A percentile compares a stretch with the other conserved stretches of the same genome.
These are phyloP conservation scores for Phoenix roebelenii DNA, from an alignment of 176 grass and related monocot genomes.

Conservation along the genomic window DNA sequence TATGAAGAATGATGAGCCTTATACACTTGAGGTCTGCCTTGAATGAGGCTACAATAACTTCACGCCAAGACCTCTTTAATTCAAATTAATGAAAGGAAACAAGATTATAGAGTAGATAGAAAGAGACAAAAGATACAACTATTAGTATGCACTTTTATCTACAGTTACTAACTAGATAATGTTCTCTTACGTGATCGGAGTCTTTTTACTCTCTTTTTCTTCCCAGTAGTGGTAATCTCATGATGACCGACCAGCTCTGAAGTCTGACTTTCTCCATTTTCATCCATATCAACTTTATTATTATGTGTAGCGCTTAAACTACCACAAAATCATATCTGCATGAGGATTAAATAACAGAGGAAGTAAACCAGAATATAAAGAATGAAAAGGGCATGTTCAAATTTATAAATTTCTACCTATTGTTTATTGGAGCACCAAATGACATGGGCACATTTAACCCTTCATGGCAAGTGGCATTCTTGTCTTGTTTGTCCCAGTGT, in stretches of 20 bases:
- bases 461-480: slow-evolving; percentile 11
- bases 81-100: not conserved
- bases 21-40: not conserved
- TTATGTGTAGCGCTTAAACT: slow-evolving; percentile 30
- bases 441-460: slow-evolving; percentile 16
- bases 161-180: slow-evolving; percentile 14
- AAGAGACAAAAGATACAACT: not conserved
- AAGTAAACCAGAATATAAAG: slow-evolving; percentile 6
- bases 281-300: slow-evolving; percentile 28
- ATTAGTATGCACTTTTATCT: no score
- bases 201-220: slow-evolving; percentile 73
- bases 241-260: slow-evolving; percentile 25
- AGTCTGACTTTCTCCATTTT: slow-evolving; percentile 19
- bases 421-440: slow-evolving; percentile 24
- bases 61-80: not conserved
- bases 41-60: not conserved
- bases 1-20: not conserved
- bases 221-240: slow-evolving; percentile 35
- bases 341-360: slow-evolving; percentile 9
- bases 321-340: slow-evolving; percentile 25
- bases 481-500: slow-evolving; percentile 23
- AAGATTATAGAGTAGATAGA: not conserved
- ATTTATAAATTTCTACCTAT: slow-evolving; percentile 26
- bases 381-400: not conserved
- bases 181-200: slow-evolving; percentile 50